Conservation (phyloP, 2,329 filamentous ascomycete species). For the Ophiocordyceps robertsii region DNA sequence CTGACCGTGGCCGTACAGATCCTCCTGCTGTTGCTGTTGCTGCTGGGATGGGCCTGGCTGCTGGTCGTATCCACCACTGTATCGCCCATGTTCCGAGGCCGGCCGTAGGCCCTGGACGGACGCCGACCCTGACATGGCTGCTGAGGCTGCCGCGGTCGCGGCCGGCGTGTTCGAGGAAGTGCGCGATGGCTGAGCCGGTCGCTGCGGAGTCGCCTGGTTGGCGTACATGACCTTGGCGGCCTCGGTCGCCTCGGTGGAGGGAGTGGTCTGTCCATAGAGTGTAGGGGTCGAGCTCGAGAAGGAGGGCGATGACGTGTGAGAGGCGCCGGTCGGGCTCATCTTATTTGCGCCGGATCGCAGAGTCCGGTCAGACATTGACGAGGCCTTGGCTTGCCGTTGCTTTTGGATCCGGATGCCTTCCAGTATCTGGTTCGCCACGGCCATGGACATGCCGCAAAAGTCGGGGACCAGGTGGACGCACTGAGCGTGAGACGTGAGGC, state of each 20-base stretch:
- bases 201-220: slow-evolving; percentile 37
- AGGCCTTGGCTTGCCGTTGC: slow-evolving; percentile 44
- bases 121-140: slow-evolving; percentile 39
- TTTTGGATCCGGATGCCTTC: slow-evolving; percentile 75
- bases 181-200: slow-evolving; percentile 36
- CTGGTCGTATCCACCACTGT: slow-evolving; percentile 18
- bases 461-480: slow-evolving; percentile 95
- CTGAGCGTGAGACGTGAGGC: slow-evolving; percentile 76
- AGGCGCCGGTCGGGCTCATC: slow-evolving; percentile 26
- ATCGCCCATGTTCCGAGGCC: slow-evolving; percentile 19
- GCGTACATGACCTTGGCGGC: slow-evolving; percentile 51
- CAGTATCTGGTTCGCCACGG: slow-evolving; percentile 85
- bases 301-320: slow-evolving; percentile 18
- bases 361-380: slow-evolving; percentile 51
- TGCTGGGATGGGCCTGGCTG: slow-evolving; percentile 17
- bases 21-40: slow-evolving; percentile 19
- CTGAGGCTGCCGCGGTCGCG: slow-evolving; percentile 40
- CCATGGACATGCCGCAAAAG: slow-evolving; percentile 99
- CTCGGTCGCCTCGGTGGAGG: slow-evolving; percentile 37
- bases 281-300: slow-evolving; percentile 15
- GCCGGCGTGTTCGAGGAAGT: slow-evolving; percentile 42
- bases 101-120: slow-evolving; percentile 20
- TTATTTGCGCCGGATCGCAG: slow-evolving; percentile 41
- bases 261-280: slow-evolving; percentile 1
- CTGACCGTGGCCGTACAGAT: slow-evolving; percentile 19